These are phyloP conservation scores for Mycothermus thermophilus DNA, from an alignment of 495 filamentous ascomycete genomes.

Conservation along the genomic window DNA sequence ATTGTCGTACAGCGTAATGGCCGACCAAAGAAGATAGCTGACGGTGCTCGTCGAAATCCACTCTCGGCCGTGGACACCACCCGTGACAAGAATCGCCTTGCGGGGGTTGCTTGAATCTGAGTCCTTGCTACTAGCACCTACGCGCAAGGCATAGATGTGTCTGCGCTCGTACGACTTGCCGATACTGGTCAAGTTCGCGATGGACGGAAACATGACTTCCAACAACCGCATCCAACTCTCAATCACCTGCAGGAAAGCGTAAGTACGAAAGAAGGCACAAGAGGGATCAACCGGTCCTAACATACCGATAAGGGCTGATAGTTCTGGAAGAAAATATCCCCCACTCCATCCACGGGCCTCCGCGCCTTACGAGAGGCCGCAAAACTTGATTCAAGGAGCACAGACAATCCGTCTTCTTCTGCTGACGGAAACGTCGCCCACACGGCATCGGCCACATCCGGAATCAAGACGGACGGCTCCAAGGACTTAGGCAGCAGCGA, in stretches of 20 bases:
- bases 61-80: slow-evolving; percentile 81
- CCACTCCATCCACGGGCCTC: slow-evolving; percentile 24
- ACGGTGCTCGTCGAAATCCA: slow-evolving; percentile 93
- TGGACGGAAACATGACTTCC: slow-evolving; percentile 72
- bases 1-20: slow-evolving; percentile 70
- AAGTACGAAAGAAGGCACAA: too few relatives aligned
- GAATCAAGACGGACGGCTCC: slow-evolving; percentile 66
- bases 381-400: too few relatives aligned
- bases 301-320: slow-evolving; percentile 76
- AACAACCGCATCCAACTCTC: slow-evolving; percentile 80
- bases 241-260: slow-evolving; percentile 15
- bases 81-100: slow-evolving; percentile 71
- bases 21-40: slow-evolving; percentile 78
- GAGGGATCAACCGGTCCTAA: too few relatives aligned
- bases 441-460: slow-evolving; percentile 65
- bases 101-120: slow-evolving; percentile 26
- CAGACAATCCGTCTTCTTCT: too few relatives aligned
- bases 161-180: slow-evolving; percentile 76
- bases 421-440: slow-evolving; percentile 60
- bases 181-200: slow-evolving; percentile 58
- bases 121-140: slow-evolving; percentile 47
- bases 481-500: slow-evolving; percentile 65
- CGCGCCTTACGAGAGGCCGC: too few relatives aligned
- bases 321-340: slow-evolving; percentile 73
- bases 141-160: slow-evolving; percentile 64